phyloP scores from a whole-genome alignment of 139 green algal species.

The Chlamydomonas sp. region DNA sequence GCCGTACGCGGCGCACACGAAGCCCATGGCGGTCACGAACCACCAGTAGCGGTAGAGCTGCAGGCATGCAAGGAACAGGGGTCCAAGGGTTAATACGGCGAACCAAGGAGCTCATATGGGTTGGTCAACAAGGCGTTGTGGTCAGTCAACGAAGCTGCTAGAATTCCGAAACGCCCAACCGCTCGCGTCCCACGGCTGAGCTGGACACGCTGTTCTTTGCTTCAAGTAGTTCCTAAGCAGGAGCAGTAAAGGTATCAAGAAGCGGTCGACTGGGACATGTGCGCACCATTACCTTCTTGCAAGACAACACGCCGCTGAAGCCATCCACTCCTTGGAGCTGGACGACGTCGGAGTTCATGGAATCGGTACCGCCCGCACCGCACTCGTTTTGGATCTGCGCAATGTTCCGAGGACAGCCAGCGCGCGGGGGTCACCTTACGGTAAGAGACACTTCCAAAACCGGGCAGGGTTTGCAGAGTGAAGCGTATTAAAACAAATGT shows the following conservation, averaged over 20 bases:
- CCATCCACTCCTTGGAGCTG: neutral
- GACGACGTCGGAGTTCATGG: neutral
- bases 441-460: neutral
- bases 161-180: no score
- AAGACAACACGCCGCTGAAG: neutral
- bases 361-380: neutral
- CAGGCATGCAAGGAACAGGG: neutral
- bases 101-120: neutral
- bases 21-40: slow-evolving; percentile 15
- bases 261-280: no score
- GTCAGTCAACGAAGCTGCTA: no score
- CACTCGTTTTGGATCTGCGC: slow-evolving; percentile 23
- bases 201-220: no score
- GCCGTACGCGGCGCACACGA: neutral
- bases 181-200: no score
- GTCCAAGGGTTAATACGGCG: neutral
- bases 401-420: no score
- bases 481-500: no score
- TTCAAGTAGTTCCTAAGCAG: no score
- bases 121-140: neutral
- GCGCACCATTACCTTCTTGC: no score
- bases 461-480: neutral
- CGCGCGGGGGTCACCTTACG: neutral
- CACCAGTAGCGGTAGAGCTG: slow-evolving; percentile 38
- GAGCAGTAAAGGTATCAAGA: no score